phyloP scores from a whole-genome alignment of 108 stramenopile species.

The Nannochloropsis gaditana region DNA sequence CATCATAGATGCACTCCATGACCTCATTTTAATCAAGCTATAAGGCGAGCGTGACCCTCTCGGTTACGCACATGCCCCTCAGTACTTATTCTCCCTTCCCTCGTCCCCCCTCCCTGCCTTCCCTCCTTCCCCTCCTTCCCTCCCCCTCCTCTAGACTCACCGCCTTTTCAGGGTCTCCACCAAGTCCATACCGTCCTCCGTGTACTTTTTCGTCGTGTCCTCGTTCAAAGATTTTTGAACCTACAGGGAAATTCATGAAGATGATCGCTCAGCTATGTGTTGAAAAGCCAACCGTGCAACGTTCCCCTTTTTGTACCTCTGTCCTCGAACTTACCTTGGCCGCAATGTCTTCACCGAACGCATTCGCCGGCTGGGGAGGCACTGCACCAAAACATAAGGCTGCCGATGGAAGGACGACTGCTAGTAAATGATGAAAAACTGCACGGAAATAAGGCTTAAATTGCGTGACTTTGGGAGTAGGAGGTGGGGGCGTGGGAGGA shows the following conservation, averaged over 20 bases:
- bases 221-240: neutral
- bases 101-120: neutral
- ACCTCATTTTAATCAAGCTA: too few relatives aligned
- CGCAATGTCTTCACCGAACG: neutral
- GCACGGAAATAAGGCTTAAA: neutral
- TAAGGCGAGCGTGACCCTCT: too few relatives aligned
- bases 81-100: too few relatives aligned
- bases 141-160: neutral
- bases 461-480: neutral
- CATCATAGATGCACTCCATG: too few relatives aligned
- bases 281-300: neutral
- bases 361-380: neutral
- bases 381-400: neutral
- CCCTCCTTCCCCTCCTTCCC: neutral
- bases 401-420: neutral
- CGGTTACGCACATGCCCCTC: too few relatives aligned
- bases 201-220: conserved; percentile 9
- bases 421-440: neutral
- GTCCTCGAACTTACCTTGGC: neutral
- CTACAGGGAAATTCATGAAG: neutral
- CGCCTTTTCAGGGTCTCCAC: neutral
- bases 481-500: neutral
- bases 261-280: neutral
- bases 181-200: neutral
- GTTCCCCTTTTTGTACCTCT: neutral